Conservation (phyloP, 352 stramenopile genomes). For the Phytophthora idaei region DNA sequence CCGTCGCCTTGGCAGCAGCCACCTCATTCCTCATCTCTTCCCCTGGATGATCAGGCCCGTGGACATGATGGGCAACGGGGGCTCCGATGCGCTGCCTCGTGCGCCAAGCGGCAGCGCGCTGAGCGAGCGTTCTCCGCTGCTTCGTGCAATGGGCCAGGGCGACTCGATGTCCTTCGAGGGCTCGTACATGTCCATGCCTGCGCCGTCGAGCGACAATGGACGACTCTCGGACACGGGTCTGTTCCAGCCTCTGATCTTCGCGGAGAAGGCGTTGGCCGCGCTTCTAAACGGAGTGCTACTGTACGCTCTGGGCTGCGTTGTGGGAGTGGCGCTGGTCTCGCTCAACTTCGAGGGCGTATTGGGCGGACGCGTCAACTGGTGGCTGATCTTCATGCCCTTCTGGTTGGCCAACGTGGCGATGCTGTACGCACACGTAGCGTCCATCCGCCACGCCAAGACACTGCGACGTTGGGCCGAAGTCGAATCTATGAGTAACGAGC, state of each 20-base stretch:
- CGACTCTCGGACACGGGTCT: slow-evolving; percentile 42
- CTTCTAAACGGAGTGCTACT: slow-evolving; percentile 80
- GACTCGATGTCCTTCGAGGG: slow-evolving; percentile 65
- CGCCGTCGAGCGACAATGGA: slow-evolving; percentile 22
- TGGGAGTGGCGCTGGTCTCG: slow-evolving; percentile 69
- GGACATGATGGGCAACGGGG: slow-evolving; percentile 39
- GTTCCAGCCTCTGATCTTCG: slow-evolving; percentile 82
- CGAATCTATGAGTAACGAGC: slow-evolving; percentile 84
- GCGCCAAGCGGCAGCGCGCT: slow-evolving; percentile 24
- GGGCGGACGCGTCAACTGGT: slow-evolving; percentile 71
- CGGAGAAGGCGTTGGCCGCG: slow-evolving; percentile 73
- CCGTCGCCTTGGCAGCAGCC: neutral
- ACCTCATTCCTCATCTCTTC: slow-evolving; percentile 21
- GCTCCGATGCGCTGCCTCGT: slow-evolving; percentile 32
- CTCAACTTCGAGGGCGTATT: slow-evolving; percentile 83
- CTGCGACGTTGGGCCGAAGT: slow-evolving; percentile 79
- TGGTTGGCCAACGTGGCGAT: slow-evolving; percentile 77
- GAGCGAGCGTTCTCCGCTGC: slow-evolving; percentile 72
- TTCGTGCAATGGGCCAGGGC: slow-evolving; percentile 56
- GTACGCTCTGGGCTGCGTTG: slow-evolving; percentile 78
- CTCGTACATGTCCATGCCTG: slow-evolving; percentile 78
- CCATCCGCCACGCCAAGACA: slow-evolving; percentile 67
- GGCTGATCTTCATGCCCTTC: slow-evolving; percentile 81
- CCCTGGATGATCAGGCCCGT: slow-evolving; percentile 38
- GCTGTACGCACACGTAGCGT: slow-evolving; percentile 63